Percentiles rank a stretch among this genome's conserved stretches.
Conservation (phyloP, 352 stramenopile species). For the Globisporangium perplexum region DNA sequence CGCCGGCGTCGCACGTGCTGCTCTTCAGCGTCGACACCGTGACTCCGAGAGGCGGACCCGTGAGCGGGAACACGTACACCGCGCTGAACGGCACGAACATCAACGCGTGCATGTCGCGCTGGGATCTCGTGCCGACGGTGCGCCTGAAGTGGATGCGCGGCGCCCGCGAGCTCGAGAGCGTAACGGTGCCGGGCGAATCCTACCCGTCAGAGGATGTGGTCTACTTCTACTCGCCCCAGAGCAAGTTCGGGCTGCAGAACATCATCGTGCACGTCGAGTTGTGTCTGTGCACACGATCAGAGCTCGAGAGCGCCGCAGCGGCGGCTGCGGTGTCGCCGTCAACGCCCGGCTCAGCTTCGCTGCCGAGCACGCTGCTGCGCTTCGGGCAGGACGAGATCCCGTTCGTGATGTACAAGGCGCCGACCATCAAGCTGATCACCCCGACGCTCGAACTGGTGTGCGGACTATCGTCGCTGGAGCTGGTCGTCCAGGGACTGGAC, state of each 20-base stretch:
- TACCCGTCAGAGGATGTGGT: slow-evolving; percentile 56
- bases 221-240: slow-evolving; percentile 76
- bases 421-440: slow-evolving; percentile 42
- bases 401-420: slow-evolving; percentile 68
- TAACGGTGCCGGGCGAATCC: slow-evolving; percentile 46
- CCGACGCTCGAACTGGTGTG: slow-evolving; percentile 35
- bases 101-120: slow-evolving; percentile 30
- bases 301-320: slow-evolving; percentile 3
- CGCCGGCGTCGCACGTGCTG: slow-evolving; percentile 24
- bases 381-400: slow-evolving; percentile 63
- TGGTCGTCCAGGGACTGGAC: slow-evolving; percentile 60
- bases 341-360: neutral
- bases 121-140: slow-evolving; percentile 25
- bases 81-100: slow-evolving; percentile 57
- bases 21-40: slow-evolving; percentile 52
- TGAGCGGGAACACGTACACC: slow-evolving; percentile 69
- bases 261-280: slow-evolving; percentile 55
- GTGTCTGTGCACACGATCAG: slow-evolving; percentile 16
- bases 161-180: slow-evolving; percentile 50
- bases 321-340: neutral
- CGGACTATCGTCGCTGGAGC: slow-evolving; percentile 38
- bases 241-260: slow-evolving; percentile 68
- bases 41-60: slow-evolving; percentile 46
- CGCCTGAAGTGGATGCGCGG: slow-evolving; percentile 55
- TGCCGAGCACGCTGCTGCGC: slow-evolving; percentile 4